Base-by-base conservation (phyloP, 139 green algal genomes). In the Asterochloris erici region DNA sequence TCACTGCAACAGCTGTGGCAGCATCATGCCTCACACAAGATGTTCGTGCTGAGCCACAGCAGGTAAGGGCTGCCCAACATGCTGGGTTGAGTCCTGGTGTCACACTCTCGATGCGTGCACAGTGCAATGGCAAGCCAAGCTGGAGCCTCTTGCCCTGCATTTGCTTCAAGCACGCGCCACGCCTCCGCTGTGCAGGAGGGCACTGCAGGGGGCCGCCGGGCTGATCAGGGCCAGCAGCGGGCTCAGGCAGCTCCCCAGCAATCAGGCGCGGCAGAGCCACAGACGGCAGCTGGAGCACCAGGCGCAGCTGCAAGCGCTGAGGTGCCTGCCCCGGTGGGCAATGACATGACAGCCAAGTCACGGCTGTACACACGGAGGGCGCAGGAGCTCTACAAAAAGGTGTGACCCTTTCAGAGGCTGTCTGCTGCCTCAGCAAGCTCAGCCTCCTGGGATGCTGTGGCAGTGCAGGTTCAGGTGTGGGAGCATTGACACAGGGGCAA, bases 281-380 rank as follows among this genome's bases (percentile, higher is more conserved):
- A 29, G 14, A 69, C 68, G n/a, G 68, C 60, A 54, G 76, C n/a
- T 23, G 76, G 76, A n/a, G 76, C 47, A 24, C 54, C 47, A 13
- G 47, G 76, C 76, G 68, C 60, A 64, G 60, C 60, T 62, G 21
- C 76, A 54, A 11, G 60, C 68, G 0, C 0, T 14, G 26, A 38
- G 61, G 11, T 47, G n/a, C 54, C 60, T 23, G 76, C 68, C 10
- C 77, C 77, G 60, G 62, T 26, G 17, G 63, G 77, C 77, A 81
- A 81, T 81, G 77, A 81, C 11, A 28, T 63, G 26, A 81, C 77
- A 28, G 77, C 77, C 17, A 81, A 81, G 62, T 81, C 61, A 63
- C 73, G 47, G 28, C 14, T 81, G 9, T 81, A 81, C 27, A 81
- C 77, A 74, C 73, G 19, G 19, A 27, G 61, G 26, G 77, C 77